A percentile compares a stretch with the other conserved stretches of the same genome.
phyloP scores from a whole-genome alignment of 2,329 filamentous ascomycete genomes.

The Verticillium nonalfalfae region DNA sequence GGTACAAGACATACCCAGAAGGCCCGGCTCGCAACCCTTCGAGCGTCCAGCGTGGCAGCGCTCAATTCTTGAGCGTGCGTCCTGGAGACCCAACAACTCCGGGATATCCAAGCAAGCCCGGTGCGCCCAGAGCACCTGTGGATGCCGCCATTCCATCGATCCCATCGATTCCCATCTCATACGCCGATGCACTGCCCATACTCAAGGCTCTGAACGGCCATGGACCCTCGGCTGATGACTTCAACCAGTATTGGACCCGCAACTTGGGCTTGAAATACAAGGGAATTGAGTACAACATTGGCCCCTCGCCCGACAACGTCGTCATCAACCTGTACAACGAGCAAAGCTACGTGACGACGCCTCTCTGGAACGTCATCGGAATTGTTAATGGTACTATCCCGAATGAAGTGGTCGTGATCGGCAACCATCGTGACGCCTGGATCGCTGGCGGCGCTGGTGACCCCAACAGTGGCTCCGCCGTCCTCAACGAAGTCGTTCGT shows the following conservation, averaged over 20 bases:
- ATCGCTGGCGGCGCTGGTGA: slow-evolving; percentile 78
- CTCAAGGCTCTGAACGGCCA: slow-evolving; percentile 87
- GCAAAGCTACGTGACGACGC: slow-evolving; percentile 75
- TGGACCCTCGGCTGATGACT: slow-evolving; percentile 69
- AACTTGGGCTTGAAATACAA: slow-evolving; percentile 71
- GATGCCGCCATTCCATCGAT: slow-evolving; percentile 71
- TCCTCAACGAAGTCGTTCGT: slow-evolving; percentile 71
- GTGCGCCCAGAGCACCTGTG: slow-evolving; percentile 67
- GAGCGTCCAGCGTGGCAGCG: slow-evolving; percentile 84
- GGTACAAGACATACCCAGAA: slow-evolving; percentile 71
- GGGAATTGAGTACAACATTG: slow-evolving; percentile 78
- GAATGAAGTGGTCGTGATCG: slow-evolving; percentile 81
- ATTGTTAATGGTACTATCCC: slow-evolving; percentile 81
- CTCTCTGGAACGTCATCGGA: slow-evolving; percentile 88
- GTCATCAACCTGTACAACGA: slow-evolving; percentile 70
- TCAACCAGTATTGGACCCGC: slow-evolving; percentile 65
- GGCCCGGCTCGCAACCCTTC: slow-evolving; percentile 84
- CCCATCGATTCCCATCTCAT: slow-evolving; percentile 87
- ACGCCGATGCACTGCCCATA: slow-evolving; percentile 77
- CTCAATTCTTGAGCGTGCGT: slow-evolving; percentile 67
- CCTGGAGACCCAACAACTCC: slow-evolving; percentile 79
- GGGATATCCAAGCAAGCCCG: slow-evolving; percentile 88
- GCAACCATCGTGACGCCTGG: slow-evolving; percentile 92
- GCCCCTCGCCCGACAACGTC: slow-evolving; percentile 68
- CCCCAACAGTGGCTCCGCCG: slow-evolving; percentile 76